These are phyloP conservation scores for Moricandia moricandioides DNA, from an alignment of 345 rosid species.

Conservation along the genomic window DNA sequence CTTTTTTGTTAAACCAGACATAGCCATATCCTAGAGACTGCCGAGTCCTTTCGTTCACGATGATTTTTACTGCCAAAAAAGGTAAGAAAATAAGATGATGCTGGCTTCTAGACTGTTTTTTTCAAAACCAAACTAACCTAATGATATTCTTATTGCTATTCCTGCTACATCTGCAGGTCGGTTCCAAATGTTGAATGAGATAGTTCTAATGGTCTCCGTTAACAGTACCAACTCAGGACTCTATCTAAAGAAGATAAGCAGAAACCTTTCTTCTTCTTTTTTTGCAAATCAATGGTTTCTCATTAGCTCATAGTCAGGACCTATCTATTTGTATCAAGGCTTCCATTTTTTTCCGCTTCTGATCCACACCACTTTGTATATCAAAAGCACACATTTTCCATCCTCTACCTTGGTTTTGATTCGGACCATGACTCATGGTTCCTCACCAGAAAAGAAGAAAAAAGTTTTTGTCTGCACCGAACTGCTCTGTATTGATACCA, in stretches of 20 bases:
- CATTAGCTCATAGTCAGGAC: neutral
- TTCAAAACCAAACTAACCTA: neutral
- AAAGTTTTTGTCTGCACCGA: neutral
- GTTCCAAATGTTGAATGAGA: neutral
- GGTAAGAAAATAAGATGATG: neutral
- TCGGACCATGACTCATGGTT: too few relatives aligned
- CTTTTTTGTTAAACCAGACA: slow-evolving; percentile 48
- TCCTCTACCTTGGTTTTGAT: too few relatives aligned
- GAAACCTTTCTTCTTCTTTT: neutral
- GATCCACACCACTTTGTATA: neutral
- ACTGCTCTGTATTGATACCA: neutral
- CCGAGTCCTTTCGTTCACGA: slow-evolving; percentile 38
- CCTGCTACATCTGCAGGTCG: neutral
- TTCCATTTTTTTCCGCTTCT: neutral
- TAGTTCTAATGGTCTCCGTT: neutral
- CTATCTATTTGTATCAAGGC: neutral
- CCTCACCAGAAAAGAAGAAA: neutral
- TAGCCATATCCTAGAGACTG: slow-evolving; percentile 54
- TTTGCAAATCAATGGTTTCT: neutral
- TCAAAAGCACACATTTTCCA: too few relatives aligned
- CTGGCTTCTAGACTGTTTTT: slow-evolving; percentile 13
- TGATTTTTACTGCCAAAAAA: slow-evolving; percentile 46
- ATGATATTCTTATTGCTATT: neutral
- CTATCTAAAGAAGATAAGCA: neutral
- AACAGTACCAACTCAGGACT: neutral